Evolutionary conservation across 176 grass and related monocot genomes (phyloP).

Genomic region (Themeda triandra): DNA sequence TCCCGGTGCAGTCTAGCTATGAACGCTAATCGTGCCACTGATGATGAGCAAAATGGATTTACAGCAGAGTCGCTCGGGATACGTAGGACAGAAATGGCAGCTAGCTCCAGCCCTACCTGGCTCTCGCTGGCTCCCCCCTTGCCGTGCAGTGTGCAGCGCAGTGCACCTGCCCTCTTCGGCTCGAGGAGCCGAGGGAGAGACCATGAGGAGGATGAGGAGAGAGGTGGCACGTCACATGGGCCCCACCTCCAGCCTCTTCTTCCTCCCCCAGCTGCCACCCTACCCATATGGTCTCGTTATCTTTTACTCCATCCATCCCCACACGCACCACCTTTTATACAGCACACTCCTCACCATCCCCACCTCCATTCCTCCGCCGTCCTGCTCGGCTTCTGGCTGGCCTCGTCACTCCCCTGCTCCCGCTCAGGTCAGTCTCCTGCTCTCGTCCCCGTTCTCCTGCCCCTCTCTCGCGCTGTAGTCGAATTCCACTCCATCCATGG

Average conservation of each 20-base stretch:
- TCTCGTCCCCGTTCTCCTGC: background rate
- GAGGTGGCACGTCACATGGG: too few relatives aligned
- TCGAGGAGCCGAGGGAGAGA: background rate
- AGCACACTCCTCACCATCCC: background rate
- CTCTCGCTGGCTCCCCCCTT: too few relatives aligned
- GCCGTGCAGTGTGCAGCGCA: background rate
- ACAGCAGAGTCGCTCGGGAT: background rate
- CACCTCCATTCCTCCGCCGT: background rate
- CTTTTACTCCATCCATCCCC: background rate
- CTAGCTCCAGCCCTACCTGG: background rate
- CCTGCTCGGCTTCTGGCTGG: slow-evolving; percentile 10
- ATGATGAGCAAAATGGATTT: background rate
- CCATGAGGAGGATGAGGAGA: too few relatives aligned
- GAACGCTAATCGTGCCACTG: background rate
- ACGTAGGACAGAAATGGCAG: slow-evolving; percentile 13
- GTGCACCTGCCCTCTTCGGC: background rate
- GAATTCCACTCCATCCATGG: background rate
- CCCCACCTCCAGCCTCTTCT: background rate
- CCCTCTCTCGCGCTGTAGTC: background rate
- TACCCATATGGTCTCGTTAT: slow-evolving; percentile 18
- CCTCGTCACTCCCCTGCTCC: slow-evolving; percentile 37
- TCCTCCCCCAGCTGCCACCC: slow-evolving; percentile 47
- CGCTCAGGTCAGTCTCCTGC: slow-evolving; percentile 55
- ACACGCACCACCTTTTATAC: slow-evolving; percentile 46
- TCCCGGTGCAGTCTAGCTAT: background rate